These are phyloP conservation scores for Mortierella sp. DNA, from an alignment of 371 early-diverging fungal genomes.

Conservation along the genomic window DNA sequence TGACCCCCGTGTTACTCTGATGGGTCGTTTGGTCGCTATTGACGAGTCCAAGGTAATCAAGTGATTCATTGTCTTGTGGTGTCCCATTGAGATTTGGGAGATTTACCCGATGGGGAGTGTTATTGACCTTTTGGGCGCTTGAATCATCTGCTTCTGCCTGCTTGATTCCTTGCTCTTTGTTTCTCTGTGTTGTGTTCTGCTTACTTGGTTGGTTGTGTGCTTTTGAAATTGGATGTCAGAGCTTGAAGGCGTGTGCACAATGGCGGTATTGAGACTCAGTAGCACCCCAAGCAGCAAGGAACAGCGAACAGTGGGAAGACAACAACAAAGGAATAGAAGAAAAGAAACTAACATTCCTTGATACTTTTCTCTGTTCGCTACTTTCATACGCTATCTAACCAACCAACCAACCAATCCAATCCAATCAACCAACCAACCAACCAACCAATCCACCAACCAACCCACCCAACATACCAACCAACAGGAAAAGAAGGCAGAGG, in stretches of 20 bases:
- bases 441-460: background rate
- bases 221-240: too few relatives aligned
- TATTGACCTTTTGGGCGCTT: too few relatives aligned
- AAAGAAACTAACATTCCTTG: too few relatives aligned
- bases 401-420: background rate
- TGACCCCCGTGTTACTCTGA: conserved; percentile 66
- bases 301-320: too few relatives aligned
- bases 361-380: too few relatives aligned
- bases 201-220: background rate
- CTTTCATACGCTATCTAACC: background rate
- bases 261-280: too few relatives aligned
- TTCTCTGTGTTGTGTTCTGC: background rate
- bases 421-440: background rate
- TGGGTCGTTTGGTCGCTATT: conserved; percentile 61
- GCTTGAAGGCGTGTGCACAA: too few relatives aligned
- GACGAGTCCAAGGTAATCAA: conserved; percentile 54
- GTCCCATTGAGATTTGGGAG: background rate
- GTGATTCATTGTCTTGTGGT: background rate
- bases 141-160: background rate
- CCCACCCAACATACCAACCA: background rate
- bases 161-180: background rate
- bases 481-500: conserved; percentile 52
- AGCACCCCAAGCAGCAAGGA: too few relatives aligned
- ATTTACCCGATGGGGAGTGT: background rate
- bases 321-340: too few relatives aligned